phyloP scores from a whole-genome alignment of 2,329 filamentous ascomycete genomes.

The Teratosphaeriaceae sp. region DNA sequence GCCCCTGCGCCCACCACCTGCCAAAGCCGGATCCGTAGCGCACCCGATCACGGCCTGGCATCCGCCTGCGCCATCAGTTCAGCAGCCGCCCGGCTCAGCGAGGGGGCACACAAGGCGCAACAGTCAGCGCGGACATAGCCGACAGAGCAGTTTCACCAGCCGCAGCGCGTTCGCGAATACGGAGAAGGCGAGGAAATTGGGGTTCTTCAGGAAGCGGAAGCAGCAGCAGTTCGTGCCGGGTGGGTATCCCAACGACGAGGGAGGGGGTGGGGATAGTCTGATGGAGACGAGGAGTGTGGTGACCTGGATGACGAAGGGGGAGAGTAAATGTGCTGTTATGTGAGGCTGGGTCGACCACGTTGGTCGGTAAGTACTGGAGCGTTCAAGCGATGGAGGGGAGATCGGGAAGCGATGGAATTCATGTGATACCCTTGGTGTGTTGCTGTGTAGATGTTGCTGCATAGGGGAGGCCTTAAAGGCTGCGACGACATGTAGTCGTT shows the following conservation, averaged over 20 bases:
- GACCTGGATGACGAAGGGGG: slow-evolving; percentile 15
- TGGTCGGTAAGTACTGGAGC: neutral
- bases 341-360: too few species aligned
- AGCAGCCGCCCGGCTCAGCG: neutral
- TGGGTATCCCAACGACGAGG: slow-evolving; percentile 6
- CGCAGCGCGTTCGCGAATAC: slow-evolving; percentile 18
- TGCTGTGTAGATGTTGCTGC: slow-evolving; percentile 1
- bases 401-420: neutral
- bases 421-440: slow-evolving; percentile 4
- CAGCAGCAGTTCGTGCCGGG: slow-evolving; percentile 9
- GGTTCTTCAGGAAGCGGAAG: slow-evolving; percentile 19
- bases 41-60: slow-evolving; percentile 30
- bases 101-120: neutral
- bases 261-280: slow-evolving; percentile 11
- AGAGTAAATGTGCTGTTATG: slow-evolving; percentile 20
- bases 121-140: slow-evolving; percentile 2
- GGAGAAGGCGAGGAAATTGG: slow-evolving; percentile 21
- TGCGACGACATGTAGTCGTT: too few species aligned
- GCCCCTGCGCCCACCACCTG: slow-evolving; percentile 16
- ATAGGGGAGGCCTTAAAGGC: too few species aligned
- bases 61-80: slow-evolving; percentile 21
- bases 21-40: slow-evolving; percentile 19
- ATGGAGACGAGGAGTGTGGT: slow-evolving; percentile 22
- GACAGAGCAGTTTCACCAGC: slow-evolving; percentile 15
- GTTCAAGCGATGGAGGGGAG: slow-evolving; percentile 1